A percentile compares a stretch with the other conserved stretches of the same genome.
Evolutionary conservation across 1,284 basidiomycete genomes (phyloP).

Genomic region (Irpex rosettiformis): DNA sequence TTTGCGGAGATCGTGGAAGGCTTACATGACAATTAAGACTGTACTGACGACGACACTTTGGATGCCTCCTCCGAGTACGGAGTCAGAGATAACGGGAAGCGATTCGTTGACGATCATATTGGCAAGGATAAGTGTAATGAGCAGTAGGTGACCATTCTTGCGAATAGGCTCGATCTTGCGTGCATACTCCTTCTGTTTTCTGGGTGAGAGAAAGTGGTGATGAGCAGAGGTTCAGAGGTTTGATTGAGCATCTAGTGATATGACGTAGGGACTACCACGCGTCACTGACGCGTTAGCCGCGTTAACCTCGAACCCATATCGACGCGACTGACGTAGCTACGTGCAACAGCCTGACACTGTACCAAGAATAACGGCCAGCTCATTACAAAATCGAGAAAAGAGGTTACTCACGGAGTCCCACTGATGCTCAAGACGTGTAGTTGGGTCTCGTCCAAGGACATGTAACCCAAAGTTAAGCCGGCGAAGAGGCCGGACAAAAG

Average conservation of each 20-base stretch:
- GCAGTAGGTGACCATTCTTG: conserved; percentile 78
- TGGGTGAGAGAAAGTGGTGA: conserved; percentile 24
- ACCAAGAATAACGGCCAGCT: too few relatives aligned
- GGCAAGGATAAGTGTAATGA: conserved; percentile 77
- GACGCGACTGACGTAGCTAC: too few relatives aligned
- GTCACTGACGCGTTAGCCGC: too few relatives aligned
- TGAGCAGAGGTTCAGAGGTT: not conserved
- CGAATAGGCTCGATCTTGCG: conserved; percentile 84
- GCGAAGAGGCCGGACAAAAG: conserved; percentile 62
- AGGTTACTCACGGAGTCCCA: conserved; percentile 64
- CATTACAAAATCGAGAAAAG: not conserved
- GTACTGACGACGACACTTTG: conserved; percentile 80
- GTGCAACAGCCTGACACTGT: too few relatives aligned
- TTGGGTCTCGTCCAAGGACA: conserved; percentile 92
- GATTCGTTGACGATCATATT: conserved; percentile 93
- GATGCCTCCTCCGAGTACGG: conserved; percentile 80
- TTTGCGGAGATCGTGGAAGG: conserved; percentile 13
- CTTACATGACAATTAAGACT: conserved; percentile 81
- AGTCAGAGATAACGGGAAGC: conserved; percentile 86
- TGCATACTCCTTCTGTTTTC: conserved; percentile 76
- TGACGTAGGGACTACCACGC: too few relatives aligned
- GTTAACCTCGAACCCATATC: too few relatives aligned
- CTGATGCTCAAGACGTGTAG: conserved; percentile 83
- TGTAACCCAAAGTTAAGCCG: conserved; percentile 81
- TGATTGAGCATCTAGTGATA: not conserved